These are phyloP conservation scores for Daphne laureola DNA, from an alignment of 441 rosid genomes.

Conservation along the genomic window DNA sequence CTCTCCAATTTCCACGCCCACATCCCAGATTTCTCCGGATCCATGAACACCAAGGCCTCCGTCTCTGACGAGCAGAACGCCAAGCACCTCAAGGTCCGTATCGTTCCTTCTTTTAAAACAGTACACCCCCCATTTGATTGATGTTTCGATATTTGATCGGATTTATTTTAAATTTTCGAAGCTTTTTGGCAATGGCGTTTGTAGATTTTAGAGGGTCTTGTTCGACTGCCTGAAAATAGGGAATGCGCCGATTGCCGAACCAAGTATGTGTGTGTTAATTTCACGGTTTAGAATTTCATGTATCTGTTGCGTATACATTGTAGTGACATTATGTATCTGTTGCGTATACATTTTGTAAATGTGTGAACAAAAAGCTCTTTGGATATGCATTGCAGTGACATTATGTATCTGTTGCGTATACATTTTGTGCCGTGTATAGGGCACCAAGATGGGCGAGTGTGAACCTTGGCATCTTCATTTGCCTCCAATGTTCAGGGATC, in stretches of 20 bases:
- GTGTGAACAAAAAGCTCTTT: background rate
- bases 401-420: background rate
- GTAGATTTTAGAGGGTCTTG: slow-evolving; percentile 72
- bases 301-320: too few relatives aligned
- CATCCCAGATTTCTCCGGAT: too few relatives aligned
- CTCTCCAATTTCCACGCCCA: too few relatives aligned
- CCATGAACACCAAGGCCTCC: slow-evolving; percentile 63
- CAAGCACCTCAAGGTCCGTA: slow-evolving; percentile 56
- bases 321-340: background rate
- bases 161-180: background rate
- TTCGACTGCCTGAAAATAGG: slow-evolving; percentile 54
- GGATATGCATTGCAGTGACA: background rate
- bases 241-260: slow-evolving; percentile 74
- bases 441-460: slow-evolving; percentile 94
- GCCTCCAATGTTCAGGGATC: slow-evolving; percentile 87
- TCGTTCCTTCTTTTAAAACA: background rate
- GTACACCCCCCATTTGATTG: background rate
- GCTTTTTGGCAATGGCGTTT: slow-evolving; percentile 3
- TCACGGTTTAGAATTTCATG: too few relatives aligned
- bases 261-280: slow-evolving; percentile 53
- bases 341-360: background rate
- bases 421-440: slow-evolving; percentile 19
- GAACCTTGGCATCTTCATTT: slow-evolving; percentile 79
- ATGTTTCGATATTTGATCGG: background rate
- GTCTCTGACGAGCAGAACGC: slow-evolving; percentile 74